These are phyloP conservation scores for Aspergillus udagawae DNA, from an alignment of 2,329 filamentous ascomycete species.

Conservation along the genomic window DNA sequence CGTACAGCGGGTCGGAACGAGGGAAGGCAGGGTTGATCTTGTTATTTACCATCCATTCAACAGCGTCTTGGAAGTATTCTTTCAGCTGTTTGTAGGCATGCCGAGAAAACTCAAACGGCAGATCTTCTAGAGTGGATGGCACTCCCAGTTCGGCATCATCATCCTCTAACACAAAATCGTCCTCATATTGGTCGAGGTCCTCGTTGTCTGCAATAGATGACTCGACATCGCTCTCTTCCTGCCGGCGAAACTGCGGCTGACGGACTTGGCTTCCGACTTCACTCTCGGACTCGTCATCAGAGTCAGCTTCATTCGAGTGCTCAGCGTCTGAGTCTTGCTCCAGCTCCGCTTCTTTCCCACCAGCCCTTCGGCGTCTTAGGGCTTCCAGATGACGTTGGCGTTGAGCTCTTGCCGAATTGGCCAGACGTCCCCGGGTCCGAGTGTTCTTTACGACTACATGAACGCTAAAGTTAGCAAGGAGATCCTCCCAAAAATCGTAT, in stretches of 20 bases:
- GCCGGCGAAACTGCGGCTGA: constrained; percentile 11
- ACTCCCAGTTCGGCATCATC: constrained; percentile 58
- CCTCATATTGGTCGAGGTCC: constrained; percentile 54
- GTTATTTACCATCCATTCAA: constrained; percentile 80
- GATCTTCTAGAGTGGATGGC: constrained; percentile 46
- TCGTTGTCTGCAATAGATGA: constrained; percentile 31
- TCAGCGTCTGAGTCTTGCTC: background rate
- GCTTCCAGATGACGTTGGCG: constrained; percentile 40
- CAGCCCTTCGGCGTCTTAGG: constrained; percentile 41
- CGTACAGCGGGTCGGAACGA: constrained; percentile 60
- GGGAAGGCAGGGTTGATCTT: constrained; percentile 69
- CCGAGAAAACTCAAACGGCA: constrained; percentile 67
- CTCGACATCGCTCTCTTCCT: constrained; percentile 30
- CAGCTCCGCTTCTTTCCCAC: constrained; percentile 24
- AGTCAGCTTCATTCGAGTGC: constrained; percentile 16
- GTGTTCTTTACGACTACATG: constrained; percentile 31
- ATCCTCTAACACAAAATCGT: constrained; percentile 63
- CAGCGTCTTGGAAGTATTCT: constrained; percentile 67
- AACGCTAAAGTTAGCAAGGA: background rate
- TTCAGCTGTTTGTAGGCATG: constrained; percentile 64
- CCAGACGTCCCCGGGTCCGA: constrained; percentile 39
- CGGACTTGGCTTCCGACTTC: constrained; percentile 15
- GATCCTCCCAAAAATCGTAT: background rate
- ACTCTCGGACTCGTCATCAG: constrained; percentile 11
- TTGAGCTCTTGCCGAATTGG: constrained; percentile 37